A percentile compares a stretch with the other conserved stretches of the same genome.
These are phyloP conservation scores for Rhodomyrtus psidioides DNA, from an alignment of 441 rosid genomes.

Conservation along the genomic window DNA sequence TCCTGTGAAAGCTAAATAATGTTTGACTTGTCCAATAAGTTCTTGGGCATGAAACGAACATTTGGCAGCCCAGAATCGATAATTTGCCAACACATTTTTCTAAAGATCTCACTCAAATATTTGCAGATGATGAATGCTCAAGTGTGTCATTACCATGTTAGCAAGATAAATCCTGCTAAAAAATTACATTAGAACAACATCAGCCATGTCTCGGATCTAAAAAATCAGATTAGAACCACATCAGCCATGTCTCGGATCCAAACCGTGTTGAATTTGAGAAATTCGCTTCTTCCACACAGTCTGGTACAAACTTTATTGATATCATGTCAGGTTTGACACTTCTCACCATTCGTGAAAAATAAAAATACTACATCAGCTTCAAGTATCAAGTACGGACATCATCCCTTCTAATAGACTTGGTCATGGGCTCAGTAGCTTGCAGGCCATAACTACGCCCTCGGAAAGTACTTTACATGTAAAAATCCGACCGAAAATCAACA, in stretches of 20 bases:
- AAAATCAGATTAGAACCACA: not conserved
- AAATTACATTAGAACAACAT: no score
- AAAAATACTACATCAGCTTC: not conserved
- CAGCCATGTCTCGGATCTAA: no score
- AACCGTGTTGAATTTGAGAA: not conserved
- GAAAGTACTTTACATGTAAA: not conserved
- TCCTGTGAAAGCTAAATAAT: not conserved
- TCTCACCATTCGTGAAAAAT: not conserved
- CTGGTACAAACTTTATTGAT: not conserved
- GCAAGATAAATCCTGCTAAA: not conserved
- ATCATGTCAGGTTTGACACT: not conserved
- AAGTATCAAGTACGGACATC: not conserved
- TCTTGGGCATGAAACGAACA: not conserved
- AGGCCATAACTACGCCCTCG: not conserved
- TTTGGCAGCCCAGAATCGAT: not conserved
- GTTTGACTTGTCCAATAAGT: not conserved
- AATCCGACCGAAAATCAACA: not conserved
- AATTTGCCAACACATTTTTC: not conserved
- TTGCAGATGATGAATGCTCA: not conserved
- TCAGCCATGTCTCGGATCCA: not conserved
- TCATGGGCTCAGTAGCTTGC: not conserved
- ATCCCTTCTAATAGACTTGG: not conserved
- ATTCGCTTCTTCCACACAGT: not conserved
- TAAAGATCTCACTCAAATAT: not conserved
- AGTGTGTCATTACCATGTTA: not conserved